Evolutionary conservation across 306 rosid genomes (phyloP), one percentile per base, ranked within the genome.

Genomic region (Glycyrrhiza uralensis): DNA sequence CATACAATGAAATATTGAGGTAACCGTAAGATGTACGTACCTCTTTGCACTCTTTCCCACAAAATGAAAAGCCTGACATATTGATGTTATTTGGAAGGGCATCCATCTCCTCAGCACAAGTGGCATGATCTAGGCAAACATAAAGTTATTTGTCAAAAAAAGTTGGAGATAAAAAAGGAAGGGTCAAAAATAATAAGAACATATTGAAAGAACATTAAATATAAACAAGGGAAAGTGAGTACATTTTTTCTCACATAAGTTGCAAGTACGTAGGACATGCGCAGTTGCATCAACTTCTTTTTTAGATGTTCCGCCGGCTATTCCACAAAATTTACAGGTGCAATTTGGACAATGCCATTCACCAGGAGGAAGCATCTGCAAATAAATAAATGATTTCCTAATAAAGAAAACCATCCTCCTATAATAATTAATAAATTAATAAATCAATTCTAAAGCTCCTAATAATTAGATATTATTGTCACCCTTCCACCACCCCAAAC

Each of bases 301-400:
- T 42, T 71, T 59, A 67, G 46, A 64, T 74, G 28, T 72, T 58
- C 46, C 85, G 61, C 72, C 54, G 54, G 88, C 95, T n/a, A 74
- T 42, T 65, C 90, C 93, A 80, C 98, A 92, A 77, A 76, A 81
- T 79, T 88, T 90, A 84, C 98, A 92, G n/a, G 87, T 84, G 72
- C 98, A 93, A 76, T 93, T 90, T 55, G 93, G 92, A 75, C 98
- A 93, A 66, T 81, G 89, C 98, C 98, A 93, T 66, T 93, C 98
- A 57, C 96, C 98, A 1, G 84, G 81, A 30, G 98, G 96, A 81
- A 85, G 96, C 87, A 82, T 85, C 98, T 91, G 96, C 58, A 44
- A 76, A 23, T 85, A 74, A 18, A 69, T 15, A 60, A 36, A 57
- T 49, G 58, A 71, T 44, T 44, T 55, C 59, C 77, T 61, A 35